A percentile compares a stretch with the other conserved stretches of the same genome.
Evolutionary conservation across 2,329 filamentous ascomycete species (phyloP).

Genomic region (Aspergillus thermomutatus): DNA sequence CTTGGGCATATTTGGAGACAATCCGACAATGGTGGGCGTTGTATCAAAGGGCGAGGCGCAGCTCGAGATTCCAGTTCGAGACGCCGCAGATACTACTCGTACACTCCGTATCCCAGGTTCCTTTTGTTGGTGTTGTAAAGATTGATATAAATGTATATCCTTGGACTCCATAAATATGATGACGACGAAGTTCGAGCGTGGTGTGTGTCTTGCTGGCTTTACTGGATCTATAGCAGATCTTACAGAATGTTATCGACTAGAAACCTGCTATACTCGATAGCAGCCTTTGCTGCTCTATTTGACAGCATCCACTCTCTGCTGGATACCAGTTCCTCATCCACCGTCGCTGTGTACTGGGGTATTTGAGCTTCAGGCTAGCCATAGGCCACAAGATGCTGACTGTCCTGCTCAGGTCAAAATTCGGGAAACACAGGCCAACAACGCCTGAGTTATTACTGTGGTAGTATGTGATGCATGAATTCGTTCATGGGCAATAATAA

Average conservation of each 20-base stretch:
- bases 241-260: neutral
- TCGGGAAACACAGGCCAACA: slow-evolving; percentile 52
- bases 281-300: neutral
- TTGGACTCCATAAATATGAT: neutral
- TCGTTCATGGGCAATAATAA: neutral
- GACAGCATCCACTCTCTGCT: neutral
- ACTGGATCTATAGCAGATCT: neutral
- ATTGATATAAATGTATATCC: neutral
- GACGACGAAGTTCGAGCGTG: neutral
- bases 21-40: neutral
- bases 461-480: slow-evolving; percentile 43
- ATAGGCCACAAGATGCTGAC: neutral
- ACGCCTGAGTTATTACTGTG: slow-evolving; percentile 57
- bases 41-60: neutral
- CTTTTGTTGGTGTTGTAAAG: neutral
- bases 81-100: neutral
- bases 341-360: slow-evolving; percentile 1
- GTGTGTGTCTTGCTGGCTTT: neutral
- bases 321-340: neutral
- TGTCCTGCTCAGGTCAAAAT: slow-evolving; percentile 53
- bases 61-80: neutral
- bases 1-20: neutral
- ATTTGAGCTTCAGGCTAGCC: neutral
- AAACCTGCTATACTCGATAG: neutral
- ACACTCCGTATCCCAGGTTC: neutral